Evolutionary conservation across 257 asterid species (phyloP).

Genomic region (Leptodermis oblonga): DNA sequence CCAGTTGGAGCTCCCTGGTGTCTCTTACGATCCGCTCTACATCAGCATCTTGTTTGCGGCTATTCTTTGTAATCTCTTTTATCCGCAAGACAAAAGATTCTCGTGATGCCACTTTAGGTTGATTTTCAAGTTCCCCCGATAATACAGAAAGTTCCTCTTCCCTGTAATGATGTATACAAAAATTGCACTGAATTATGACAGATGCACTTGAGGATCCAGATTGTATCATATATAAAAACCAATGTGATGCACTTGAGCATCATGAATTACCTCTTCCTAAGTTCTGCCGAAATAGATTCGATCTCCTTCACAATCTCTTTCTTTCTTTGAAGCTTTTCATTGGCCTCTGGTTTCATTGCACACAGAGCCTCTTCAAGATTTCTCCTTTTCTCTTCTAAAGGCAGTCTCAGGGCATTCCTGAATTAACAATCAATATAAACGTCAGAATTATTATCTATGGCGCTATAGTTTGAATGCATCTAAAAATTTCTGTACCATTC

Average conservation of each 20-base stretch:
- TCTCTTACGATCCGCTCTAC: constrained; percentile 62
- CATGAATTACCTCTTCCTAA: constrained; percentile 43
- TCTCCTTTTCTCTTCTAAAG: constrained; percentile 46
- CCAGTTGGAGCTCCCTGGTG: constrained; percentile 83
- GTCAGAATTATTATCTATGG: neutral
- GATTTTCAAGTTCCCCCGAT: constrained; percentile 50
- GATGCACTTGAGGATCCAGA: neutral
- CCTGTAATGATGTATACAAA: constrained; percentile 24
- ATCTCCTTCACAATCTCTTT: constrained; percentile 42
- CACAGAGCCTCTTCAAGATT: constrained; percentile 36
- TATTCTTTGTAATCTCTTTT: constrained; percentile 77
- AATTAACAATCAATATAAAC: constrained; percentile 12
- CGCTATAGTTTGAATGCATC: neutral
- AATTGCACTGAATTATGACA: neutral
- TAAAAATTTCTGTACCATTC: constrained; percentile 39
- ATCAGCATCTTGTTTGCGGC: constrained; percentile 75
- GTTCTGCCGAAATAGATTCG: constrained; percentile 37
- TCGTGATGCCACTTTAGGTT: constrained; percentile 48
- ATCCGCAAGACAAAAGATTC: constrained; percentile 58
- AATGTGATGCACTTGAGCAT: constrained; percentile 14
- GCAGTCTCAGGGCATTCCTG: constrained; percentile 44
- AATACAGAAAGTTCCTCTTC: constrained; percentile 52
- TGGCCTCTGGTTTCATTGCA: constrained; percentile 41
- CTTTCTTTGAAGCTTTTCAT: constrained; percentile 36
- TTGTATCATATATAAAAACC: neutral